Conservation (phyloP, 768 basidiomycete species). For the Leccinellum luteum region DNA sequence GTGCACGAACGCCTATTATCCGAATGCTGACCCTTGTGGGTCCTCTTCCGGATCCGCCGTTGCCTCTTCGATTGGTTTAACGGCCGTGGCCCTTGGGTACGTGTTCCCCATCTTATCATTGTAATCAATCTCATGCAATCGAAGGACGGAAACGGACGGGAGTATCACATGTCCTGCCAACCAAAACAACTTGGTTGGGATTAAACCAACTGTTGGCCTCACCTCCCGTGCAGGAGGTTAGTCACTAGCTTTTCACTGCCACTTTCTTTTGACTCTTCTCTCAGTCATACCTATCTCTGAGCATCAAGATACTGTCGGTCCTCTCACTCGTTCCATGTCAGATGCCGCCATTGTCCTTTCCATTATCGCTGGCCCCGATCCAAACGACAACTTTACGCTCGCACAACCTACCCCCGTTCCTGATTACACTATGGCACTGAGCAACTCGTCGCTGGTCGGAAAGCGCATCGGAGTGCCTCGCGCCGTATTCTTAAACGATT, state of each 20-base stretch:
- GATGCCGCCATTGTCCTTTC: constrained; percentile 57
- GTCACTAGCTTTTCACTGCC: background rate
- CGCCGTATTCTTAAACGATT: constrained; percentile 30
- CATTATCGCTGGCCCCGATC: constrained; percentile 54
- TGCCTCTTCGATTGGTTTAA: constrained; percentile 49
- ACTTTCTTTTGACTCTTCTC: background rate
- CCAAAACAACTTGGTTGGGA: constrained; percentile 54
- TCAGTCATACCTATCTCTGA: constrained; percentile 55
- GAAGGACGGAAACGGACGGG: constrained; percentile 48
- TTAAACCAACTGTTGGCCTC: constrained; percentile 59
- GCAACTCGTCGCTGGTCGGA: constrained; percentile 45
- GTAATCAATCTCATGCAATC: background rate
- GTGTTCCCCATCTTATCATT: background rate
- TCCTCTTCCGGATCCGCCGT: constrained; percentile 61
- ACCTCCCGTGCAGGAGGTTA: constrained; percentile 59
- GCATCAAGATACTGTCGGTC: constrained; percentile 60
- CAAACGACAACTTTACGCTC: constrained; percentile 53
- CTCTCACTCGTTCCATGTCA: constrained; percentile 49
- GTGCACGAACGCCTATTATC: constrained; percentile 47
- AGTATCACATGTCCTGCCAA: constrained; percentile 53
- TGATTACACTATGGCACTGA: constrained; percentile 53
- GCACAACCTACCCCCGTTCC: constrained; percentile 52
- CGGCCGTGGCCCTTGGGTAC: constrained; percentile 43
- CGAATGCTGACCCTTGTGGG: constrained; percentile 52
- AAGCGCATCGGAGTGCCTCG: constrained; percentile 56